phyloP scores from a whole-genome alignment of 2,329 filamentous ascomycete species.

The Chrysoporthe cubensis region DNA sequence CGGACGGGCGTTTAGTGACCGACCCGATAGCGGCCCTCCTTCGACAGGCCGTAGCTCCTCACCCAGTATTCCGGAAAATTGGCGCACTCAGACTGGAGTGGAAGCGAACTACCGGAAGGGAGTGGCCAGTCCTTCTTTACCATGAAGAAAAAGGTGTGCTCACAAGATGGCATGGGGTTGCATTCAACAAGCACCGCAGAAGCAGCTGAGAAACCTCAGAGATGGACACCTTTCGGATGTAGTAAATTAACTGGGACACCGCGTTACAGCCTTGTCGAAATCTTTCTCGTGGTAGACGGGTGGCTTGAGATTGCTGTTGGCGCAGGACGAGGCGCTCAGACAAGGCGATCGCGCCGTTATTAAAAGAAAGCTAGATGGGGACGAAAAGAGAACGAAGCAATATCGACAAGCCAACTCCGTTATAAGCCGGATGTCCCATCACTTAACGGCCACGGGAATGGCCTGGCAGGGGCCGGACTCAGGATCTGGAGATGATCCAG shows the following conservation, averaged over 20 bases:
- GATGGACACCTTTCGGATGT: background rate
- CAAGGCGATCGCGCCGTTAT: slow-evolving; percentile 1
- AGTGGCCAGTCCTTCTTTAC: background rate
- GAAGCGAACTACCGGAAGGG: background rate
- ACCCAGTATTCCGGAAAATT: background rate
- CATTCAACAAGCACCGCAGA: background rate
- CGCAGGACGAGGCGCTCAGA: background rate
- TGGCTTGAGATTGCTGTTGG: background rate
- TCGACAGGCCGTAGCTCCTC: background rate
- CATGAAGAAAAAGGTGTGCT: background rate
- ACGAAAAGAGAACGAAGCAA: slow-evolving; percentile 10
- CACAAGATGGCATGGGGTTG: background rate
- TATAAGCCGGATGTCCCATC: slow-evolving; percentile 5
- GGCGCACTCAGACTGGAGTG: background rate
- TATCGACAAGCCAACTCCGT: slow-evolving; percentile 8
- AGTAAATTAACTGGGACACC: slow-evolving; percentile 5
- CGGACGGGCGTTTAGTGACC: background rate
- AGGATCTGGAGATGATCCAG: background rate
- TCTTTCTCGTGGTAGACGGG: background rate
- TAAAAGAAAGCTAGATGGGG: background rate
- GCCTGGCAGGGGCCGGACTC: background rate
- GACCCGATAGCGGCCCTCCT: slow-evolving; percentile 1
- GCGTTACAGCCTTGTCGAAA: background rate
- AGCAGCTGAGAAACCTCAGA: background rate
- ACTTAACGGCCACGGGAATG: background rate